Conservation (phyloP, 306 rosid genomes). For the Dalbergia cochinchinensis region DNA sequence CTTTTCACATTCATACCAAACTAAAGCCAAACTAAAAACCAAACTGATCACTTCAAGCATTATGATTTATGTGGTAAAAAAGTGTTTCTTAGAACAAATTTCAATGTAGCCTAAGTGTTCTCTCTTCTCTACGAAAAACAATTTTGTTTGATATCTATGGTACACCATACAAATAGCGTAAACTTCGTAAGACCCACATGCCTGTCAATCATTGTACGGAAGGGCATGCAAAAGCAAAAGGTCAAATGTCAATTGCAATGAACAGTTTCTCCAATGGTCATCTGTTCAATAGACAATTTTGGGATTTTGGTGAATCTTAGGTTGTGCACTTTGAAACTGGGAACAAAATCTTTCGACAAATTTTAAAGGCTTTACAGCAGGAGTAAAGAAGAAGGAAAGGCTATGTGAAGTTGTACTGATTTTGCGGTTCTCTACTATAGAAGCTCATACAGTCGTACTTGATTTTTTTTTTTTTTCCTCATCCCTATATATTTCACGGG, state of each 20-base stretch:
- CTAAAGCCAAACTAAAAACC: neutral
- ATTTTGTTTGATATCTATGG: neutral
- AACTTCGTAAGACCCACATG: neutral
- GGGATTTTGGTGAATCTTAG: constrained; percentile 1
- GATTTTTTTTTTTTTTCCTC: neutral
- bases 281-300: neutral
- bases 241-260: constrained; percentile 1
- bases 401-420: neutral
- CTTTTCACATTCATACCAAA: neutral
- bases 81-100: constrained; percentile 3
- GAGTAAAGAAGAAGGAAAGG: neutral
- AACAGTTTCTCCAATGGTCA: constrained; percentile 10
- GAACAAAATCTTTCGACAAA: too few relatives aligned
- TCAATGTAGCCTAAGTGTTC: neutral
- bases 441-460: neutral
- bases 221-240: neutral
- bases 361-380: too few relatives aligned
- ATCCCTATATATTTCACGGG: neutral
- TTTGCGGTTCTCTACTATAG: neutral
- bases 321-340: neutral
- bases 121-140: neutral
- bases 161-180: constrained; percentile 2
- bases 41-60: neutral
- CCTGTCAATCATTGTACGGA: neutral
- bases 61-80: neutral